Evolutionary conservation across 257 asterid species (phyloP).

Genomic region (Solanum okadae): DNA sequence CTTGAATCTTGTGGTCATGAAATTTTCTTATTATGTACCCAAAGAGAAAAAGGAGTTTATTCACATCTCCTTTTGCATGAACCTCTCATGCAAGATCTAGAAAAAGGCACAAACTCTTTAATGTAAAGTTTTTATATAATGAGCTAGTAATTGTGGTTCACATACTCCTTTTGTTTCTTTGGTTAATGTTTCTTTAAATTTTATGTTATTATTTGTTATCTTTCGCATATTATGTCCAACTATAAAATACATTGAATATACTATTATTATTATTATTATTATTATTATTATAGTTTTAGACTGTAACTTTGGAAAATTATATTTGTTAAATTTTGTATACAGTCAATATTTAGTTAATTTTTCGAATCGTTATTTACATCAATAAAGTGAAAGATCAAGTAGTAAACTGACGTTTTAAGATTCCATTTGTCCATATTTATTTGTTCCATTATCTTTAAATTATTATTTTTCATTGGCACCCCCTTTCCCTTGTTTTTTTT

Average conservation of each 20-base stretch:
- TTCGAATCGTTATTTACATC: rapidly evolving
- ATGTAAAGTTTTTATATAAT: not conserved
- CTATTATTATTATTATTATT: too few species aligned
- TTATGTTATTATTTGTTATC: not conserved
- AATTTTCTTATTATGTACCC: not conserved
- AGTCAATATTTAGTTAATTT: not conserved
- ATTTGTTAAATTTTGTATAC: rapidly evolving
- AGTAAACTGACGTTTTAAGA: not conserved
- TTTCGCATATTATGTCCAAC: not conserved
- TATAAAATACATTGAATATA: too few species aligned
- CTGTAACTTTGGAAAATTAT: not conserved
- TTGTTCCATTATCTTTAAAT: not conserved
- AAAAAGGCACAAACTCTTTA: not conserved
- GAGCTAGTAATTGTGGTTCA: not conserved
- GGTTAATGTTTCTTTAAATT: not conserved
- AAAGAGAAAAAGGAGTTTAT: not conserved
- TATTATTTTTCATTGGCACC: not conserved
- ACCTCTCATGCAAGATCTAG: not conserved
- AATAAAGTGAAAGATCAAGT: not conserved
- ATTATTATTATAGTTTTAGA: too few species aligned
- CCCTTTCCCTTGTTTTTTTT: not conserved
- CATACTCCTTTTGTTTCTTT: not conserved
- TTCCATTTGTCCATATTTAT: not conserved
- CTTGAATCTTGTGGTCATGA: not conserved
- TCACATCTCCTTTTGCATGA: not conserved